Base-by-base conservation (phyloP, 2,329 filamentous ascomycete genomes). In the Clarireedia homoeocarpa region DNA sequence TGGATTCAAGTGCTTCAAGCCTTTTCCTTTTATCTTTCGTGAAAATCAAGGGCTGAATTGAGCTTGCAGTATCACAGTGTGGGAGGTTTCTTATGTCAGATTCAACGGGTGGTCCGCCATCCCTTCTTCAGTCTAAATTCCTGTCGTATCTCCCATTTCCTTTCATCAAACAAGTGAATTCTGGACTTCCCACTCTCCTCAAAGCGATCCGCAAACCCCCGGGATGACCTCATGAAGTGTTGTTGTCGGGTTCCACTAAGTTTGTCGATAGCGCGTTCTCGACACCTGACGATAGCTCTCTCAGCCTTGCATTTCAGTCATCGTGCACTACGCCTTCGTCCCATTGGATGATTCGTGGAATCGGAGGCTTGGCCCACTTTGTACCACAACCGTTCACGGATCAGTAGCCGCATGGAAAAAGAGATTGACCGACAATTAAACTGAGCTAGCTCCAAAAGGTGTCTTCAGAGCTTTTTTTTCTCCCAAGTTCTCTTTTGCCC, bases 241-340 rank as follows among this genome's bases (percentile, higher is more conserved):
- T 46, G 42, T 24, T 46, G 42, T 46, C 42, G 20, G 42, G 42
- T 23, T 12, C 20, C 42, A 46, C 42, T 15, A 23, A 46, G 24
- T 46, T 15, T 17, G 14, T 36, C n/a, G 17, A 6, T 52, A 52
- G 38, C n/a, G 50, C 50, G 12, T 9, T 24, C 10, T 53, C 26
- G 44, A 53, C 39, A 40, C 39, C 34, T 30, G 51, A 53, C 30
- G 44, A 40, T 40, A 34, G 20, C 40, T 34, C 20, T 44, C 26
- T 49, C 52, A 50, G 45, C 52, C 52, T 54, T 54, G 46, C 36
- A 54, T 54, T 49, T 54, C 52, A 44, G 52, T 54, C 45, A 50
- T 15, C 14, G 14, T 50, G 12, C 4, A n/a, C 6, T 34, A 9
- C 34, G 5, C 20, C 23, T 4, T 5, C n/a, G 3, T 54, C 6